phyloP scores from a whole-genome alignment of 2,329 filamentous ascomycete genomes.

The Fusarium sp. region DNA sequence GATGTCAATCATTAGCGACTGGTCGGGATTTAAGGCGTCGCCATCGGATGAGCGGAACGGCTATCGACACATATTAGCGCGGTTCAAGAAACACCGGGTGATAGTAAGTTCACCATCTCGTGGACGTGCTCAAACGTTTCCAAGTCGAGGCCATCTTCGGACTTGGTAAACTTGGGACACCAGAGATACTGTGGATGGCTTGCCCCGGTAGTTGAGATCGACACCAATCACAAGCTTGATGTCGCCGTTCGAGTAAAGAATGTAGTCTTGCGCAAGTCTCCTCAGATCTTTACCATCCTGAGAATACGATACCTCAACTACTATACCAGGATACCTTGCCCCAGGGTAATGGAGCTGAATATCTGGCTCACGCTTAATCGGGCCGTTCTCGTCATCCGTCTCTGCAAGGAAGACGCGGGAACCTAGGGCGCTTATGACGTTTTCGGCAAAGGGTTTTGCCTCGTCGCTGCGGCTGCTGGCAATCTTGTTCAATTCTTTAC shows the following conservation, averaged over 20 bases:
- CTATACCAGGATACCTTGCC: background rate
- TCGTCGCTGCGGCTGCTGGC: background rate
- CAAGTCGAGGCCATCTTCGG: background rate
- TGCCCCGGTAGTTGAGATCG: background rate
- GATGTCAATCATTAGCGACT: background rate
- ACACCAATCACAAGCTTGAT: background rate
- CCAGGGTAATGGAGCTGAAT: background rate
- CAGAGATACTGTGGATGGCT: background rate
- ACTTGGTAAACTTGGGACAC: background rate
- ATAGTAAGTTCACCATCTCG: background rate
- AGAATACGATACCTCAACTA: constrained; percentile 1
- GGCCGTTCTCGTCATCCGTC: background rate
- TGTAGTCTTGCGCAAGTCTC: background rate
- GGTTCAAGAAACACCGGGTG: background rate
- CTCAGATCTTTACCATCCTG: background rate
- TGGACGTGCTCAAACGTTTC: background rate
- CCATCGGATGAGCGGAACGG: background rate
- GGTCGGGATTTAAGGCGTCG: background rate
- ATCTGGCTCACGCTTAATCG: background rate
- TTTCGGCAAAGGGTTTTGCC: background rate
- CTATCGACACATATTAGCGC: background rate
- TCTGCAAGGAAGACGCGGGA: background rate
- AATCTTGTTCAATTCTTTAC: background rate
- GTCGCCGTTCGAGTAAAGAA: background rate
- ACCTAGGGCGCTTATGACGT: background rate